Conservation (phyloP, 1,139 yeast species). For the Protomyces inouyei region DNA sequence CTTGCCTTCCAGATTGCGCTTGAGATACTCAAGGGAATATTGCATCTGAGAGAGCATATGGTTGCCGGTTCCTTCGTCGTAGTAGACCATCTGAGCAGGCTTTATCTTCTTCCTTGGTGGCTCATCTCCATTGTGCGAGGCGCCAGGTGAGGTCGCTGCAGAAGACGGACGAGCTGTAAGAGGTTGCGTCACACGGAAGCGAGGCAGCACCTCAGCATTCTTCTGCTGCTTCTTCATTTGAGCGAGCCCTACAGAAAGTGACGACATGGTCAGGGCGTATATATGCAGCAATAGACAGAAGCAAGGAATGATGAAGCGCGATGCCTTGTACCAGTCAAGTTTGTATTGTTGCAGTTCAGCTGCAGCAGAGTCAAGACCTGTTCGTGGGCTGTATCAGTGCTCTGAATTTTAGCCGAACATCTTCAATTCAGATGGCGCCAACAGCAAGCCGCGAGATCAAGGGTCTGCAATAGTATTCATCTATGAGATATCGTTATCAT, state of each 20-base stretch:
- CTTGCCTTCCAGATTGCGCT: slow-evolving; percentile 46
- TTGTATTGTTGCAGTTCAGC: too few species aligned
- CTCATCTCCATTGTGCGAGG: slow-evolving; percentile 33
- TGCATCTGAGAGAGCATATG: slow-evolving; percentile 53
- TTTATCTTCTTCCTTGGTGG: slow-evolving; percentile 33
- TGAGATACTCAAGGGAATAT: slow-evolving; percentile 83
- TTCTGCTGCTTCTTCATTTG: slow-evolving; percentile 58
- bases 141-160: slow-evolving; percentile 27
- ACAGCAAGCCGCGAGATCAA: too few species aligned
- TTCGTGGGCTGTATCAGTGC: too few species aligned
- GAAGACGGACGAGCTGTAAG: slow-evolving; percentile 25
- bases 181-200: slow-evolving; percentile 46
- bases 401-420: too few species aligned
- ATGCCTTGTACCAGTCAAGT: too few species aligned
- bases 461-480: too few species aligned
- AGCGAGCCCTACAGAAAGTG: slow-evolving; percentile 48
- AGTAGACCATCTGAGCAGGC: slow-evolving; percentile 13
- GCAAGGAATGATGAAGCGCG: too few species aligned
- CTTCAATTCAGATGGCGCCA: too few species aligned
- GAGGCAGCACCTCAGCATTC: slow-evolving; percentile 39
- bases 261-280: slow-evolving; percentile 28
- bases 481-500: too few species aligned
- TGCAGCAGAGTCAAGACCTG: too few species aligned
- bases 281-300: not conserved
- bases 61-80: slow-evolving; percentile 7